Base-by-base conservation (phyloP, 352 stramenopile genomes). In the Globisporangium parvum region DNA sequence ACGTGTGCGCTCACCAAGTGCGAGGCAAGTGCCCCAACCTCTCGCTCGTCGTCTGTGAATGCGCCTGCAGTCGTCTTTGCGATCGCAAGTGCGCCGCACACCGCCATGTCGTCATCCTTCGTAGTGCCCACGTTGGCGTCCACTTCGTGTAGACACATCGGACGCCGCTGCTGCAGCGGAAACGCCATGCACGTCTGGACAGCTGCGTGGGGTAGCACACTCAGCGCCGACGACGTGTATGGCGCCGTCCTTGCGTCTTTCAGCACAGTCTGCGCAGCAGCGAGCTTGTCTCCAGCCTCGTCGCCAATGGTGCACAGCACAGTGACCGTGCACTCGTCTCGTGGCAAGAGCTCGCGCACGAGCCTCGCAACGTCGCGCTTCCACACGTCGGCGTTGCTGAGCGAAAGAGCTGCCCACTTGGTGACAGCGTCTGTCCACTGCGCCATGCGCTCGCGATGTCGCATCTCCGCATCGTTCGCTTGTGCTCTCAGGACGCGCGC, bases 31-130 rank as follows among this genome's bases (percentile, higher is more conserved):
- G 28, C 23, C 2, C 51, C 52, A 18, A 60, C 28, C 24, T 51
- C 39, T 3, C 21, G 40, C 10, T 65, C 58, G 26, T 65, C 52
- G 14, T 33, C 39, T 40, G 58, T 65, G 18, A 65, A 65, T 2
- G 40, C 26, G 23, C 47, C 28, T 6, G 33, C 17, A 6, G 15
- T 35, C 41, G n/a, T 46, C 37, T 49, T 59, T 20, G 58, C 55
- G 28, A 65, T 47, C 8, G 18, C 47, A n/a, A 65, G 39, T 14
- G 41, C 40, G 8, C 55, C 55, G 21, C 24, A 12, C 11, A 56
- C 37, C 0, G 0, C 14, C 2, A n/a, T n/a, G n/a, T 0, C 9
- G 10, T 23, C 21, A 18, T 42, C 21, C 14, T 21, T 24, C 12
- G 10, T 31, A 6, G 26, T 31, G 26, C 6, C 26, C 26, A 31